Evolutionary conservation across 2,329 filamentous ascomycete genomes (phyloP), one percentile per base, ranked within the genome.

Genomic region (Aspergillus persii): DNA sequence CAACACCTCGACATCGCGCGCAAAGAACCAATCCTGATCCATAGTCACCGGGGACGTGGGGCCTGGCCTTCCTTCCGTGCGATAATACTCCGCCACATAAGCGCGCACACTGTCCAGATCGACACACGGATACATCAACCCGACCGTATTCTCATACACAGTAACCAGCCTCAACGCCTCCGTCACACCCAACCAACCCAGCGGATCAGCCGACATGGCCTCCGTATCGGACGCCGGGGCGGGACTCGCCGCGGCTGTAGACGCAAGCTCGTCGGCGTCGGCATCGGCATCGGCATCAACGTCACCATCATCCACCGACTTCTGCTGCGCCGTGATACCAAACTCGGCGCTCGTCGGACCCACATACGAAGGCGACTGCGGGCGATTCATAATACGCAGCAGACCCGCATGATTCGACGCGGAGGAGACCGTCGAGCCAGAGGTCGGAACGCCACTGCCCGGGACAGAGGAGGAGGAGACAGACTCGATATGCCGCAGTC

Each of bases 101-200:
- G 80, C 79, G 44, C 91, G 86, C 53, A 95, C 80, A 56, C 81
- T 81, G 30, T 89, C 84, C 33, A 95, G 87, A 65, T 90, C 84
- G 44, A 96, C 74, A 15, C 96, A 86, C 0, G 92, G 92, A 70
- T 96, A 96, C 90, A 96, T 95, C 66, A 93, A 83, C 36, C 91
- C 91, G 67, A 95, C 87, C 68, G 96, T 91, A 65, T 96, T 91
- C 62, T 96, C 89, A 71, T 94, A 93, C 0, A 96, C 80, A 12
- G 85, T 82, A 61, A 91, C 89, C 12, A 96, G 77, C 0, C 91
- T 85, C 9, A 93, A 74, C 65, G 93, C 90, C 70, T 97, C 92
- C 47, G 91, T 85, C 68, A 87, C 85, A 47, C 84, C 84, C 41
- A 95, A 83, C 15, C 86, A 83, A 81, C 90, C 90, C 12, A 96